Base-by-base conservation (phyloP, 179 eudicot genomes). In the Spergularia azorica region DNA sequence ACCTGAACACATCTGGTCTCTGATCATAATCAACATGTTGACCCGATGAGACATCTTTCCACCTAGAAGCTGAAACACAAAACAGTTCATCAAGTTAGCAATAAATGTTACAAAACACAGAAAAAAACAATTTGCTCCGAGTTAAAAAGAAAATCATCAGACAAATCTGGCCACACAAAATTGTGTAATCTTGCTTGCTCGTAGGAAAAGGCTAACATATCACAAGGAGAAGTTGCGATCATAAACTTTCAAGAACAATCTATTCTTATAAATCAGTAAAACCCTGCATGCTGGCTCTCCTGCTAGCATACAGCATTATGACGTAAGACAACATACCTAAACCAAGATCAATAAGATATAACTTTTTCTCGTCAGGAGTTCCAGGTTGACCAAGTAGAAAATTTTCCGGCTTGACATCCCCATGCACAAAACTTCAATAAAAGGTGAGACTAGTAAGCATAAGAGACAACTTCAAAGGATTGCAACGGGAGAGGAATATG, bases 1-100 rank as follows among this genome's bases (percentile, higher is more conserved):
- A 94, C 98, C 98, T 94, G 78, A 94, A 94, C 56, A 94, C 94
- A 84, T 94, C 98, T 68, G 98, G 98, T 86, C 98, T 88, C 87
- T 94, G 98, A 86, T 94, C 98, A 88, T 94, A 94, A 0, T 92
- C 97, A 18, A 94, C 98, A 83, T 94, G 98, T 72, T 86, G 89
- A 72, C 92, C 95, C 36, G 97, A 90, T 83, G 98, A 86, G 63
- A 90, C 74, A 73, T 92, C 95, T 84, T 89, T 94, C 98, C 98
- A 94, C 84, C 83, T 88, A 51, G 98, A 94, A 21, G 98, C 98
- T 94, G 93, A 83, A 84, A 17, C 79, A 73, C 13, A 68, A 77
- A 85, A 62, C 43, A 15, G 54, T 69, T 9, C 59, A 69, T 50
- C 51, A 71, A 62, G 83, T 74, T 65, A 74, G 62, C 20, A 68